Conservation (phyloP, 441 rosid species). For the Brassica hybrid region DNA sequence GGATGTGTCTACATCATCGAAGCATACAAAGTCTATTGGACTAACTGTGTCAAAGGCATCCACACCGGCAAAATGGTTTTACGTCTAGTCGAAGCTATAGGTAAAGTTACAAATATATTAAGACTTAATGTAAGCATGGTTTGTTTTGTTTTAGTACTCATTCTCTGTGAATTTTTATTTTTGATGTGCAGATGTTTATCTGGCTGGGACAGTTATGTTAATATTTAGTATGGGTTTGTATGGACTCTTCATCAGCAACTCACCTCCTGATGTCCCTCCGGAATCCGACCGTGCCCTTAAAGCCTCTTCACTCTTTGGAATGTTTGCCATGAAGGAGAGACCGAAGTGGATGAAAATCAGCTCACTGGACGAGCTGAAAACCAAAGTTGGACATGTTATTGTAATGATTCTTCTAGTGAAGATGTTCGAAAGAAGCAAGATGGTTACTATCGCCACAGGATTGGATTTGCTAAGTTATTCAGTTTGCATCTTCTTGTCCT, state of each 20-base stretch:
- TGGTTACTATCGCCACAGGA: conserved; percentile 85
- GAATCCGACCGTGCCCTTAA: conserved; percentile 69
- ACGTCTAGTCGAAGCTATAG: conserved; percentile 86
- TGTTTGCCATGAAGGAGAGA: conserved; percentile 89
- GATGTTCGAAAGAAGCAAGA: conserved; percentile 97
- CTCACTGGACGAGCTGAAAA: conserved; percentile 84
- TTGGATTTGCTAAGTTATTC: conserved; percentile 81
- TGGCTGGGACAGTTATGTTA: conserved; percentile 90
- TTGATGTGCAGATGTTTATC: conserved; percentile 74
- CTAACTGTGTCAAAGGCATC: conserved; percentile 75
- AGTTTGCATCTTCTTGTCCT: conserved; percentile 82
- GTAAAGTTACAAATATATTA: conserved; percentile 36
- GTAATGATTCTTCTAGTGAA: conserved; percentile 95
- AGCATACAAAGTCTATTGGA: conserved; percentile 86
- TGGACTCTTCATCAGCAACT: conserved; percentile 81
- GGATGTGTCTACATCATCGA: conserved; percentile 79
- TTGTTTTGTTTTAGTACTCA: background rate
- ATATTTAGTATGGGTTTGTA: conserved; percentile 90
- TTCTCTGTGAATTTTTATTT: background rate
- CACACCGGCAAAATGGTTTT: conserved; percentile 92
- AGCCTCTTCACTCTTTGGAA: conserved; percentile 86
- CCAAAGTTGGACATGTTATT: conserved; percentile 94
- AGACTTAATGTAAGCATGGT: background rate
- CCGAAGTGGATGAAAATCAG: conserved; percentile 97
- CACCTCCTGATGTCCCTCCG: conserved; percentile 52